These are phyloP conservation scores for Fusarium proliferatum DNA, from an alignment of 2,329 filamentous ascomycete genomes.

Conservation along the genomic window DNA sequence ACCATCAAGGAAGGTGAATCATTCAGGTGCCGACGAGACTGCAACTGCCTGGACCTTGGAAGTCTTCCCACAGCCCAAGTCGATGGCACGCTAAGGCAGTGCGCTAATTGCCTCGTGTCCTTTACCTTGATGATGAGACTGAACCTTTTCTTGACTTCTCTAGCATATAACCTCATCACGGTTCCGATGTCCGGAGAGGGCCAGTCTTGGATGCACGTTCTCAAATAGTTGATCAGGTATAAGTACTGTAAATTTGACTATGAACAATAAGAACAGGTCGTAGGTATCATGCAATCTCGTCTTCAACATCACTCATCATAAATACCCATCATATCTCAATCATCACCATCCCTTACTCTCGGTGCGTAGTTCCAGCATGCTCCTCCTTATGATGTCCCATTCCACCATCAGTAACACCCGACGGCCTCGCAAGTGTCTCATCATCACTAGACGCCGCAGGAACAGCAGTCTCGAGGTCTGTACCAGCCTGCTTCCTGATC, in stretches of 20 bases:
- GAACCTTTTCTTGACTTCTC: fast-evolving
- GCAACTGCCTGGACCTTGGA: not conserved
- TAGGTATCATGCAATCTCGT: conserved; percentile 11
- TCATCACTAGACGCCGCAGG: conserved; percentile 24
- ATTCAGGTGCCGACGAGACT: not conserved
- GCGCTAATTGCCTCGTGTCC: not conserved
- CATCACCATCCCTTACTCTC: conserved; percentile 1
- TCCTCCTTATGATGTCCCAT: conserved; percentile 28
- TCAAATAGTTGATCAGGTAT: not conserved
- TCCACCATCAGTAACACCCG: conserved; percentile 12
- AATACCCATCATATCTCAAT: not conserved
- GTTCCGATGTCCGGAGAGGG: no score
- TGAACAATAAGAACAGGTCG: not conserved
- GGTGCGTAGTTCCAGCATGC: conserved; percentile 14
- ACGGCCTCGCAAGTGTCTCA: conserved; percentile 23
- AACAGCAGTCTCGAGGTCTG: conserved; percentile 48
- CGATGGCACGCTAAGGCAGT: not conserved
- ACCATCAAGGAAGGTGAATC: not conserved
- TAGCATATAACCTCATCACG: not conserved
- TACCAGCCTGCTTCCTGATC: conserved; percentile 56
- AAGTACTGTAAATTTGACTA: not conserved
- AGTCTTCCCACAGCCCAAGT: no score
- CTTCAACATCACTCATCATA: not conserved
- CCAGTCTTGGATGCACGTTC: no score
- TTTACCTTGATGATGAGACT: fast-evolving